Conservation (phyloP, 75 land plant genomes). For the Larix kaempferi region DNA sequence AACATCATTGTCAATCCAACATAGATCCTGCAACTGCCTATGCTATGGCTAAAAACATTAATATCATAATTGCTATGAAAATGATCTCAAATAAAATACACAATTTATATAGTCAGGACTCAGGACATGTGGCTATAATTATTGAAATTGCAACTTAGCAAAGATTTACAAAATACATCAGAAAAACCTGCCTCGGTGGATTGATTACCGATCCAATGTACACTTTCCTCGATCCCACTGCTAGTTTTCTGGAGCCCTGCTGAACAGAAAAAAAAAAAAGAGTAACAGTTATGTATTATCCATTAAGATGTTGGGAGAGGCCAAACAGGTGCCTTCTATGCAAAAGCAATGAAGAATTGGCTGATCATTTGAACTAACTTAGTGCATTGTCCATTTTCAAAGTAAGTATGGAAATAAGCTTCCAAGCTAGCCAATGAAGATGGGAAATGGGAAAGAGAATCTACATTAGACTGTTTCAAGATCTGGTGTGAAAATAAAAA, state of each 20-base stretch:
- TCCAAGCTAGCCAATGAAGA: no score
- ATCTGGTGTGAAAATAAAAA: no score
- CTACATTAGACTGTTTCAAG: no score
- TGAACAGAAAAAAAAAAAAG: background rate
- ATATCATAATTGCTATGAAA: background rate
- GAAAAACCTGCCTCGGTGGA: background rate
- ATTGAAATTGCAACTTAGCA: background rate
- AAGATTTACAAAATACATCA: background rate
- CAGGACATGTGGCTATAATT: background rate
- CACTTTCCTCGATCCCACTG: conserved; percentile 6
- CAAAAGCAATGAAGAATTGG: no score
- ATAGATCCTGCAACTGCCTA: background rate
- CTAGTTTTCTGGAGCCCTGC: conserved; percentile 3
- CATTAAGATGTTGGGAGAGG: no score
- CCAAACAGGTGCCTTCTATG: no score
- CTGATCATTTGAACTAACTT: no score
- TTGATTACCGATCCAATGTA: background rate
- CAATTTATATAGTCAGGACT: background rate
- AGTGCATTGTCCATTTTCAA: no score
- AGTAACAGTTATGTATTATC: no score
- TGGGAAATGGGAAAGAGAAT: no score
- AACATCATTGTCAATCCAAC: background rate
- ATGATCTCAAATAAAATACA: background rate
- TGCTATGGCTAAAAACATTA: background rate
- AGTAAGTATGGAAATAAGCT: no score